These are phyloP conservation scores for Arctium lappa DNA, from an alignment of 129 eudicot species.

Conservation along the genomic window DNA sequence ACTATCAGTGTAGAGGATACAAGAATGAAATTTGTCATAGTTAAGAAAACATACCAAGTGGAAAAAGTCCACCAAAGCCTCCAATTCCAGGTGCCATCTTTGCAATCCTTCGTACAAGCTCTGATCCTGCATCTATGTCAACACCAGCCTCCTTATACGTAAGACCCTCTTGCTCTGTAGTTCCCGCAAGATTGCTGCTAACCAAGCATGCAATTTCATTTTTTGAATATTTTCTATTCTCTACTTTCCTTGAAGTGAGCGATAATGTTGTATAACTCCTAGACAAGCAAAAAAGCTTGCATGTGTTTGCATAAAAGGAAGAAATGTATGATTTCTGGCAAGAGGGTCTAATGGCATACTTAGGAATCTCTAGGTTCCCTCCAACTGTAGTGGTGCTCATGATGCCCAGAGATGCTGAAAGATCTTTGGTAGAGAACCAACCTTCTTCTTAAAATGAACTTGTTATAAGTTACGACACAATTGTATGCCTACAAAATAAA, in stretches of 20 bases:
- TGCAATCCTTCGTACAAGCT: slow-evolving; percentile 83
- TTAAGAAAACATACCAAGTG: slow-evolving; percentile 52
- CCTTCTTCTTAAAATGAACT: background rate
- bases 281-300: slow-evolving; percentile 24
- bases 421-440: background rate
- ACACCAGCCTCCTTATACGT: slow-evolving; percentile 95
- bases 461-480: background rate
- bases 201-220: slow-evolving; percentile 31
- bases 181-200: slow-evolving; percentile 12
- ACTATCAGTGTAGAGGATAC: background rate
- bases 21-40: background rate
- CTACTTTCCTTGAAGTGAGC: slow-evolving; percentile 18
- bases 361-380: slow-evolving; percentile 41
- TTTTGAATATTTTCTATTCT: slow-evolving; percentile 11
- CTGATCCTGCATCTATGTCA: slow-evolving; percentile 96
- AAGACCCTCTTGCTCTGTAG: slow-evolving; percentile 36
- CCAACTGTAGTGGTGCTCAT: slow-evolving; percentile 40
- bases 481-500: slow-evolving; percentile 18
- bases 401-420: slow-evolving; percentile 3
- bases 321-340: slow-evolving; percentile 5
- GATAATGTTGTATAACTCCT: slow-evolving; percentile 24
- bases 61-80: slow-evolving; percentile 89
- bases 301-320: slow-evolving; percentile 1
- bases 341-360: slow-evolving; percentile 17
- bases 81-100: slow-evolving; percentile 99